Percentiles rank a stretch among this genome's conserved stretches.
These are phyloP conservation scores for Musa itinerans DNA, from an alignment of 176 grass and related monocot species.

Conservation along the genomic window DNA sequence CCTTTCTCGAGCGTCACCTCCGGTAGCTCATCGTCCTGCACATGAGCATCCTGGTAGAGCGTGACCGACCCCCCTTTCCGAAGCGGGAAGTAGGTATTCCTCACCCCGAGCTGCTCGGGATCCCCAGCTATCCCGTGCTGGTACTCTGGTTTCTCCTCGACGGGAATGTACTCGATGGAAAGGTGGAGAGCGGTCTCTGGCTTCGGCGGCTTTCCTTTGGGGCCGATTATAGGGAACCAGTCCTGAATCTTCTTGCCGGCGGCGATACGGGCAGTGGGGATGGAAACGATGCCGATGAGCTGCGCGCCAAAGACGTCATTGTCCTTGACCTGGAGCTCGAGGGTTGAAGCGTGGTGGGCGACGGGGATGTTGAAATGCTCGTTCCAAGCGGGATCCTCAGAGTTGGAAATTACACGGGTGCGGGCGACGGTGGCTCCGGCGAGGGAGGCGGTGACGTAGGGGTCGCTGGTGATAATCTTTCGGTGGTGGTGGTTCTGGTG, in stretches of 20 bases:
- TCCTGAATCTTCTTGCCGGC: constrained; percentile 27
- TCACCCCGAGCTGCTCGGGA: constrained; percentile 44
- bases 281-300: constrained; percentile 57
- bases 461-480: constrained; percentile 87
- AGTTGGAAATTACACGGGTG: constrained; percentile 74
- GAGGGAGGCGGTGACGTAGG: constrained; percentile 74
- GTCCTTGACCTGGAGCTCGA: constrained; percentile 88
- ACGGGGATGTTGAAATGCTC: constrained; percentile 76
- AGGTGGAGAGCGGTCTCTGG: constrained; percentile 57
- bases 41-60: constrained; percentile 91
- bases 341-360: constrained; percentile 44
- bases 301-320: constrained; percentile 85
- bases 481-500: constrained; percentile 21
- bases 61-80: constrained; percentile 49
- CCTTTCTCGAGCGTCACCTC: constrained; percentile 51
- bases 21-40: constrained; percentile 62
- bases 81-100: constrained; percentile 75
- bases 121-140: constrained; percentile 59
- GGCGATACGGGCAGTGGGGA: constrained; percentile 31
- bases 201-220: constrained; percentile 49
- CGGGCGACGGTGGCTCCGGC: constrained; percentile 66
- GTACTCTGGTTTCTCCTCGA: constrained; percentile 36
- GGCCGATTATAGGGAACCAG: constrained; percentile 56
- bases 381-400: constrained; percentile 53
- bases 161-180: constrained; percentile 37